Evolutionary conservation across 805 yeast genomes (phyloP).

Genomic region (Cyberlindnera galapagoensis): DNA sequence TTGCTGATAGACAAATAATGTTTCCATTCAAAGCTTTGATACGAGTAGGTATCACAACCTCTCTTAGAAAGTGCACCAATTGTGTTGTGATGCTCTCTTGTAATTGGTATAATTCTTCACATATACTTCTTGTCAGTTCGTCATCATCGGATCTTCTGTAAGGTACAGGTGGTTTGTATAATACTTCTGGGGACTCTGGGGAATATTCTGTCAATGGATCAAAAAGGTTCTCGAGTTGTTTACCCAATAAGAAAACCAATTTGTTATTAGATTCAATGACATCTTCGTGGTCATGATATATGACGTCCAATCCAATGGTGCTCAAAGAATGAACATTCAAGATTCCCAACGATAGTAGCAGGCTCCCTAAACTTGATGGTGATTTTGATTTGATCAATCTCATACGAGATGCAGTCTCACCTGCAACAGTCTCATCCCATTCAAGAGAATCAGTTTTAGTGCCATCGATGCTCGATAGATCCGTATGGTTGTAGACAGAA

Average conservation of each 20-base stretch:
- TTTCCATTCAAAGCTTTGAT: constrained; percentile 55
- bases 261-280: constrained; percentile 64
- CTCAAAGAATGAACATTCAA: constrained; percentile 41
- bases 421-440: constrained; percentile 84
- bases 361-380: constrained; percentile 53
- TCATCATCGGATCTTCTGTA: constrained; percentile 24
- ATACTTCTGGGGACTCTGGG: constrained; percentile 76
- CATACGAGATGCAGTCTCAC: constrained; percentile 67
- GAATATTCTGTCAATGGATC: constrained; percentile 89
- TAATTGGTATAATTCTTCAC: constrained; percentile 59
- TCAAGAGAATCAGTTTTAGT: constrained; percentile 18
- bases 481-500: constrained; percentile 40
- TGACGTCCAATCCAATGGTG: constrained; percentile 63
- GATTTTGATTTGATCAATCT: constrained; percentile 40
- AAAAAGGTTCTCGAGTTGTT: constrained; percentile 80
- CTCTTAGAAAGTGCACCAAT: constrained; percentile 69
- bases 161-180: constrained; percentile 54
- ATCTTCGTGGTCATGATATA: constrained; percentile 51
- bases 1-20: constrained; percentile 47
- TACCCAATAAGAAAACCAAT: constrained; percentile 71
- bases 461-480: constrained; percentile 1
- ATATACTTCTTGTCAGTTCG: constrained; percentile 42
- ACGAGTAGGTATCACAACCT: constrained; percentile 73
- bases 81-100: constrained; percentile 68
- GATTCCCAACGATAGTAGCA: constrained; percentile 51